phyloP scores from a whole-genome alignment of 306 rosid species.

The Casuarina cunninghamiana region DNA sequence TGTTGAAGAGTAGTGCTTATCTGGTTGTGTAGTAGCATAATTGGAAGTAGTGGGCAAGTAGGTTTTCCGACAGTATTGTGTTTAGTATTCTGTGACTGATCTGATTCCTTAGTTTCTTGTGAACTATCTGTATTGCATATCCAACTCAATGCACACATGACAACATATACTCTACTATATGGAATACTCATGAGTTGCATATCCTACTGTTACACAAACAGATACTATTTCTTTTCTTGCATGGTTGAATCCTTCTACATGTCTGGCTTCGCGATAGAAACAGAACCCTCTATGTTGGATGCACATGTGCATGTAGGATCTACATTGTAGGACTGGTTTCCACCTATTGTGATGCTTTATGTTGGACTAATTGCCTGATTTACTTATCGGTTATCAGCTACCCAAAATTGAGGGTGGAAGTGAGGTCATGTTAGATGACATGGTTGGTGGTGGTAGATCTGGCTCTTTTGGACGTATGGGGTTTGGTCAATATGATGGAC shows the following conservation, averaged over 20 bases:
- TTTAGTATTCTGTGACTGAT: too few relatives aligned
- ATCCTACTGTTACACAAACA: background rate
- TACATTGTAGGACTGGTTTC: background rate
- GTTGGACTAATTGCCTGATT: constrained; percentile 25
- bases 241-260: background rate
- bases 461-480: constrained; percentile 43
- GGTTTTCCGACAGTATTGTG: too few relatives aligned
- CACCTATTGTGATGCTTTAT: background rate
- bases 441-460: constrained; percentile 54
- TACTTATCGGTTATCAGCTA: constrained; percentile 58
- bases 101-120: too few relatives aligned
- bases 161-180: too few relatives aligned
- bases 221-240: background rate
- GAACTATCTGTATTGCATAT: too few relatives aligned
- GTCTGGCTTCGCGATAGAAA: background rate
- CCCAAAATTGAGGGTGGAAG: constrained; percentile 62
- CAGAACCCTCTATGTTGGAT: background rate
- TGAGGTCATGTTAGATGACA: constrained; percentile 43
- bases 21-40: too few relatives aligned
- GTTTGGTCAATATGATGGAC: constrained; percentile 38
- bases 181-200: too few relatives aligned
- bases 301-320: background rate
- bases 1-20: too few relatives aligned
- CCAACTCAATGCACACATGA: too few relatives aligned
- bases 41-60: too few relatives aligned